Conservation (phyloP, 2,329 filamentous ascomycete species). For the Laburnicola sp. region DNA sequence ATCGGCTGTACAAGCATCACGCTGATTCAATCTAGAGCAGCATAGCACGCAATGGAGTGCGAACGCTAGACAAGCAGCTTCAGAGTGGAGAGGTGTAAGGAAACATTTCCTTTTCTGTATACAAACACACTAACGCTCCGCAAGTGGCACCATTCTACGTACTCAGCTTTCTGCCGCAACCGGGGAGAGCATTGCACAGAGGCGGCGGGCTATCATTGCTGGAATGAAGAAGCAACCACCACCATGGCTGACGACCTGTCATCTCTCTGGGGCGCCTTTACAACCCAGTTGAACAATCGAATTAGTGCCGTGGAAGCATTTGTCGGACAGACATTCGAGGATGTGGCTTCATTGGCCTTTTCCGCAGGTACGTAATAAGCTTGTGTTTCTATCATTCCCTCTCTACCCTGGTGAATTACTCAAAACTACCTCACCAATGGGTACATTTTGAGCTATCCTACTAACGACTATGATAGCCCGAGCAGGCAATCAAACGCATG, state of each 20-base stretch:
- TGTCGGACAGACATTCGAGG: constrained; percentile 14
- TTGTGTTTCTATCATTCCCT: neutral
- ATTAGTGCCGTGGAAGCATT: constrained; percentile 12
- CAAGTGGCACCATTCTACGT: constrained; percentile 34
- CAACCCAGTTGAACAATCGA: constrained; percentile 11
- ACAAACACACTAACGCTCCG: constrained; percentile 2
- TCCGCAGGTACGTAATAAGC: neutral
- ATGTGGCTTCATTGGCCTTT: constrained; percentile 4
- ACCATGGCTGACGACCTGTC: constrained; percentile 43
- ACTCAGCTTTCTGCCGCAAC: constrained; percentile 50
- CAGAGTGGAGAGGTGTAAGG: constrained; percentile 44
- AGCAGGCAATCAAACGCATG: neutral
- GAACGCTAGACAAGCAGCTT: constrained; percentile 31
- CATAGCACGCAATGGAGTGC: constrained; percentile 32
- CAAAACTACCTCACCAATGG: no score
- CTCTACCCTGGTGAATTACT: no score
- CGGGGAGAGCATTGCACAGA: constrained; percentile 45
- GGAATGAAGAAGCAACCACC: constrained; percentile 52
- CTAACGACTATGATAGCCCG: neutral
- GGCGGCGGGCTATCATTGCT: constrained; percentile 37
- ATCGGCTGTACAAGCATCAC: constrained; percentile 4
- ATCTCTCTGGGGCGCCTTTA: constrained; percentile 39
- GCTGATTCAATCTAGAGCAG: constrained; percentile 10
- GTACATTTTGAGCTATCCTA: neutral
- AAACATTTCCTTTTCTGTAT: constrained; percentile 22